Conservation (phyloP, 1,284 basidiomycete species). For the Hymenochaete sp. region DNA sequence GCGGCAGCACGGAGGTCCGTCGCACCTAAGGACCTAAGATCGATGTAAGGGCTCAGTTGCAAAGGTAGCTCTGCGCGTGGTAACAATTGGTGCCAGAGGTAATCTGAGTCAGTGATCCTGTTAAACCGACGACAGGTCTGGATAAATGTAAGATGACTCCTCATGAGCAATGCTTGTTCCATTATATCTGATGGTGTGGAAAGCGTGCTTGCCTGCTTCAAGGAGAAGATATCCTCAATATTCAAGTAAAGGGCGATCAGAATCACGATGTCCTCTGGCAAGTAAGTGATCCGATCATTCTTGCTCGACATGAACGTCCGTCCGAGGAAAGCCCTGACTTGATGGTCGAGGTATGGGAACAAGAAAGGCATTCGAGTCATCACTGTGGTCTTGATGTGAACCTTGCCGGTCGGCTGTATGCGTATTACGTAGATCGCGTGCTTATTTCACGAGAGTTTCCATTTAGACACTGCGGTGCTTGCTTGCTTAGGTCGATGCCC, state of each 20-base stretch:
- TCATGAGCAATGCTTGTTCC: not conserved
- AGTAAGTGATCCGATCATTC: conserved; percentile 6
- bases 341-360: too few species aligned
- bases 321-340: not conserved
- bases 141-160: not conserved
- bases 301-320: too few species aligned
- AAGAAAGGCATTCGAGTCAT: too few species aligned
- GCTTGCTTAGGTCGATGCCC: too few species aligned
- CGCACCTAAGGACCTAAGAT: conserved; percentile 9
- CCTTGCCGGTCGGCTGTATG: too few species aligned
- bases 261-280: conserved; percentile 16
- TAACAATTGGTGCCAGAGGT: conserved; percentile 17
- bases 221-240: conserved; percentile 16
- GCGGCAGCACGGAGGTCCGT: conserved; percentile 10
- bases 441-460: too few species aligned
- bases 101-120: conserved; percentile 13
- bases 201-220: conserved; percentile 14
- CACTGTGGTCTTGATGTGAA: too few species aligned
- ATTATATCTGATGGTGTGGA: not conserved
- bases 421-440: too few species aligned
- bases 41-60: conserved; percentile 5
- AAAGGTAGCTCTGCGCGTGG: conserved; percentile 16
- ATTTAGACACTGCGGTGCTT: too few species aligned
- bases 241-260: conserved; percentile 4
- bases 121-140: conserved; percentile 16